Evolutionary conservation across 2,329 filamentous ascomycete genomes (phyloP), one percentile per base, ranked within the genome.

Genomic region (Blumeria hordei): DNA sequence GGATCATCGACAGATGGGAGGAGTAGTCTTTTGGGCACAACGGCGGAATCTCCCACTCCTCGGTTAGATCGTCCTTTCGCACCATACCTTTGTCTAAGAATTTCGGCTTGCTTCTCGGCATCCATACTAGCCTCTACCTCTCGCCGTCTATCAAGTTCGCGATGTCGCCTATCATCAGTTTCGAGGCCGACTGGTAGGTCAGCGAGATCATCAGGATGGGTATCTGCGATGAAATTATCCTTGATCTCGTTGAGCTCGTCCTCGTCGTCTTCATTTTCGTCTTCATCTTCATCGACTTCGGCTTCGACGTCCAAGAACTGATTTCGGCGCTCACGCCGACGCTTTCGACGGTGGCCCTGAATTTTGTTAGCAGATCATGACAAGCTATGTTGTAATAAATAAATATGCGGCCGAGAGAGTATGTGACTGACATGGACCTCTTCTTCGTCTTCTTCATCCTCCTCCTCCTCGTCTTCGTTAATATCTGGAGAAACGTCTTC

Each of bases 241-340:
- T 75, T 67, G 54, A 81, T 79, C 61, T 83, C 87, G 62, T 88
- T 81, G 57, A 85, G 80, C 55, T 94, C 88, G 62, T 93, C 87
- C 62, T 95, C 90, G 54, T 93, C 87, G 60, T 94, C 87, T 58
- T 85, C 85, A 60, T 77, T 82, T 61, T 87, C 85, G 62, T 94
- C 88, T 62, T 94, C 88, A 59, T 94, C 81, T 57, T 85, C 92
- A 65, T 96, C 92, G 62, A 98, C 92, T 70, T 95, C 92, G 67
- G 92, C 92, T 74, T 98, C 92, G 64, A 90, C 86, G 79, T 98
- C 92, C 70, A 98, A 81, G 78, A 95, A 95, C 64, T 83, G 81
- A 62, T 86, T 85, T 59, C 86, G 79, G 60, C 77, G 76, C 60
- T 84, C 80, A 67, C 81, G 82, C 64, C 74, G 70, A 56, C 88